phyloP scores from a whole-genome alignment of 305 asterid genomes.

The Vinca major region DNA sequence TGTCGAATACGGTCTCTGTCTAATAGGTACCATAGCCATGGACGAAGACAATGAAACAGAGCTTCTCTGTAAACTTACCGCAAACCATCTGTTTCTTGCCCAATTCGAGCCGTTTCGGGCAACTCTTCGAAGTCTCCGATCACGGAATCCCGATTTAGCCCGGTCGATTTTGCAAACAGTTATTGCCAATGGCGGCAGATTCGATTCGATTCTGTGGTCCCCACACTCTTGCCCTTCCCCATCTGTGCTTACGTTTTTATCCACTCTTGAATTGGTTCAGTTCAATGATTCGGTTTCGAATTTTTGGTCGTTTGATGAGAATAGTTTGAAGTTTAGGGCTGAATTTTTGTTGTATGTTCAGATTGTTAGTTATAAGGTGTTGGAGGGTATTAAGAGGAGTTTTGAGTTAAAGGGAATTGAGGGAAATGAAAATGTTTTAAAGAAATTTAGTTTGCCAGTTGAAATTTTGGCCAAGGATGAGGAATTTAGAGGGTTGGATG shows the following conservation, averaged over 20 bases:
- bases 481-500: conserved; percentile 18
- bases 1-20: not conserved
- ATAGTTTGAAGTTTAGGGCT: conserved; percentile 54
- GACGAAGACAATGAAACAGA: conserved; percentile 58
- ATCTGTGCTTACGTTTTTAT: conserved; percentile 55
- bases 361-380: conserved; percentile 36
- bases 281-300: conserved; percentile 58
- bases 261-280: conserved; percentile 68
- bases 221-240: conserved; percentile 68
- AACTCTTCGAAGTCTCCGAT: conserved; percentile 58
- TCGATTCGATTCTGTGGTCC: conserved; percentile 66
- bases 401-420: conserved; percentile 25
- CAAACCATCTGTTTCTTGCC: conserved; percentile 72
- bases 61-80: conserved; percentile 53
- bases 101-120: conserved; percentile 96
- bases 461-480: conserved; percentile 22
- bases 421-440: conserved; percentile 13
- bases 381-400: conserved; percentile 25
- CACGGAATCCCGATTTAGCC: conserved; percentile 62
- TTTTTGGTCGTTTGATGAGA: conserved; percentile 67
- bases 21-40: conserved; percentile 28
- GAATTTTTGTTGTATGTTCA: conserved; percentile 67
- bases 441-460: conserved; percentile 8
- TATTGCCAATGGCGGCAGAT: conserved; percentile 57
- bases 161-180: conserved; percentile 69